A percentile compares a stretch with the other conserved stretches of the same genome.
phyloP scores from a whole-genome alignment of 495 filamentous ascomycete genomes.

The Elasticomyces elasticus region DNA sequence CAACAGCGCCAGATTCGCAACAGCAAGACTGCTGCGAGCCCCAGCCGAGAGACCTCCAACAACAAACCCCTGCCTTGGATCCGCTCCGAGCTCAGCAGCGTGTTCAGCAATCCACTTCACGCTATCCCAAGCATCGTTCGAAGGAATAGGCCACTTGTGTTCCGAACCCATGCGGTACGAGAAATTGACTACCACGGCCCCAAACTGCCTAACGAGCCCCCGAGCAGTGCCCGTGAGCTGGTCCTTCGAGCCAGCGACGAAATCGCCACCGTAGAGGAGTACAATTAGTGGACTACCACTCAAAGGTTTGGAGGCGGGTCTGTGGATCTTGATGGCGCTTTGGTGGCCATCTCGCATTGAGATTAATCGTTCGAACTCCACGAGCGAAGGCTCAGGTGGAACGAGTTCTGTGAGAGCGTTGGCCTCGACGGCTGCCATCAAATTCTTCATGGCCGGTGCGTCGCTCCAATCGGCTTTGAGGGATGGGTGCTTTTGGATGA shows the following conservation, averaged over 20 bases:
- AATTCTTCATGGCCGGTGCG: background rate
- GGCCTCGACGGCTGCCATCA: background rate
- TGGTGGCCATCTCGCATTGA: constrained; percentile 34
- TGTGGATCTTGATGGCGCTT: constrained; percentile 26
- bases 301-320: constrained; percentile 23
- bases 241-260: constrained; percentile 33
- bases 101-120: constrained; percentile 16
- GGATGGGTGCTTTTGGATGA: constrained; percentile 4
- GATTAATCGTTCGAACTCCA: constrained; percentile 25
- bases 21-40: constrained; percentile 15
- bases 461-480: background rate
- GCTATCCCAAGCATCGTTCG: constrained; percentile 49
- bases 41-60: constrained; percentile 24
- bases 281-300: constrained; percentile 35
- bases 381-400: constrained; percentile 3
- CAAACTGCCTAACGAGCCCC: constrained; percentile 35
- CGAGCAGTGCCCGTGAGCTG: constrained; percentile 28
- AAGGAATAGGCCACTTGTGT: constrained; percentile 62
- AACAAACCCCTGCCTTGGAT: constrained; percentile 23
- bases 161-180: constrained; percentile 72
- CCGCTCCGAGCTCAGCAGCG: constrained; percentile 15
- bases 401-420: background rate
- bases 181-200: constrained; percentile 58
- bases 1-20: constrained; percentile 9
- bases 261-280: constrained; percentile 39